A percentile compares a stretch with the other conserved stretches of the same genome.
These are phyloP conservation scores for Coniferiporia sulphurascens DNA, from an alignment of 1,284 basidiomycete genomes.

Conservation along the genomic window DNA sequence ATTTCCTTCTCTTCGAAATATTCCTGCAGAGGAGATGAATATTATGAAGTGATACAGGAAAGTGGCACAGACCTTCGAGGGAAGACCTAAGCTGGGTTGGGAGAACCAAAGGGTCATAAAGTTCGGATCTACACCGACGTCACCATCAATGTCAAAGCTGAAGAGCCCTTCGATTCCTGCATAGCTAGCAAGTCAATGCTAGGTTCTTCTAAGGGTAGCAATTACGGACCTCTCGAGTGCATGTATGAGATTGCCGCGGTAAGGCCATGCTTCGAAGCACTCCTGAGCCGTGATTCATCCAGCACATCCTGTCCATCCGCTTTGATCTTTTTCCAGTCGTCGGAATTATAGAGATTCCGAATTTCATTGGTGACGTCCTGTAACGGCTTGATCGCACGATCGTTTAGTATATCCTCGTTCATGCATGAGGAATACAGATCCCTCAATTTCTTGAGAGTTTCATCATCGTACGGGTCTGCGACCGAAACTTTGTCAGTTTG, in stretches of 20 bases:
- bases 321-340: slow-evolving; percentile 35
- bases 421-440: slow-evolving; percentile 82
- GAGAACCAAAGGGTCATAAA: slow-evolving; percentile 82
- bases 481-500: slow-evolving; percentile 24
- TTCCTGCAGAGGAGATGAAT: slow-evolving; percentile 45
- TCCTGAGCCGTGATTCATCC: slow-evolving; percentile 4
- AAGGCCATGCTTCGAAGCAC: slow-evolving; percentile 39
- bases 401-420: slow-evolving; percentile 63
- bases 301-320: slow-evolving; percentile 10
- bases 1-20: slow-evolving; percentile 84
- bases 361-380: slow-evolving; percentile 54
- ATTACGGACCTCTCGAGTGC: slow-evolving; percentile 69
- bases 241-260: slow-evolving; percentile 84
- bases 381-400: slow-evolving; percentile 60
- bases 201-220: neutral
- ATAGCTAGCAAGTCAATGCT: neutral
- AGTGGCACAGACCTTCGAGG: slow-evolving; percentile 64
- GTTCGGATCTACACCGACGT: slow-evolving; percentile 87
- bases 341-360: slow-evolving; percentile 50
- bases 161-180: slow-evolving; percentile 78
- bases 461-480: slow-evolving; percentile 50
- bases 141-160: slow-evolving; percentile 78
- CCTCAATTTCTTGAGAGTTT: slow-evolving; percentile 76
- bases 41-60: neutral
- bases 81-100: slow-evolving; percentile 82